Evolutionary conservation across 306 rosid species (phyloP).

Genomic region (Coriaria nepalensis): DNA sequence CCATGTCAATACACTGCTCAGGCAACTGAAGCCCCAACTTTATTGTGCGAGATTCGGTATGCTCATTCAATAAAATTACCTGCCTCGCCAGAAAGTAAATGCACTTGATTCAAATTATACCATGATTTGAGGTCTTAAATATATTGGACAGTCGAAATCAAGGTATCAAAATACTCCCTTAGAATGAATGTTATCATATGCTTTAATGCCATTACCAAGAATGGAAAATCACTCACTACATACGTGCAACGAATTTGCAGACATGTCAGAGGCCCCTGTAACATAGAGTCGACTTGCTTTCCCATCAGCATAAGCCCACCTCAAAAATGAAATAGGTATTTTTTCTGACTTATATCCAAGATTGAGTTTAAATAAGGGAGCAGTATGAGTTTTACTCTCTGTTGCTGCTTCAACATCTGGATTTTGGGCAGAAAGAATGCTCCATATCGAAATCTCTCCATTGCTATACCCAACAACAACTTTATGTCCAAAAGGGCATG

Average conservation of each 20-base stretch:
- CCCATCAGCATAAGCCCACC: slow-evolving; percentile 67
- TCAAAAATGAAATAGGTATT: slow-evolving; percentile 46
- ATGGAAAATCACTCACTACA: neutral
- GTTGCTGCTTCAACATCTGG: slow-evolving; percentile 20
- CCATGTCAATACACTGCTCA: slow-evolving; percentile 63
- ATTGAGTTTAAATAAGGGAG: slow-evolving; percentile 60
- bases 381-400: slow-evolving; percentile 25
- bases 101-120: neutral
- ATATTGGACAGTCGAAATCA: too few species aligned
- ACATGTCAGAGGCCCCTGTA: slow-evolving; percentile 45
- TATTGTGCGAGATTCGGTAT: slow-evolving; percentile 51
- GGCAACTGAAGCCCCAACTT: slow-evolving; percentile 62
- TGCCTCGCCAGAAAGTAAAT: slow-evolving; percentile 21
- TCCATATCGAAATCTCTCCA: slow-evolving; percentile 77
- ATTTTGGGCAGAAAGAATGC: slow-evolving; percentile 35
- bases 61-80: slow-evolving; percentile 69
- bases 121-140: too few species aligned
- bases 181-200: too few species aligned
- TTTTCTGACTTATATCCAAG: slow-evolving; percentile 71
- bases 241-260: slow-evolving; percentile 61
- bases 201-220: too few species aligned
- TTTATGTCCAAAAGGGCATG: slow-evolving; percentile 69
- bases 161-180: too few species aligned
- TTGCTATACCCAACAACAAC: slow-evolving; percentile 75
- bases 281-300: slow-evolving; percentile 68